Base-by-base conservation (phyloP, 345 rosid species). In the Carallia brachiata region DNA sequence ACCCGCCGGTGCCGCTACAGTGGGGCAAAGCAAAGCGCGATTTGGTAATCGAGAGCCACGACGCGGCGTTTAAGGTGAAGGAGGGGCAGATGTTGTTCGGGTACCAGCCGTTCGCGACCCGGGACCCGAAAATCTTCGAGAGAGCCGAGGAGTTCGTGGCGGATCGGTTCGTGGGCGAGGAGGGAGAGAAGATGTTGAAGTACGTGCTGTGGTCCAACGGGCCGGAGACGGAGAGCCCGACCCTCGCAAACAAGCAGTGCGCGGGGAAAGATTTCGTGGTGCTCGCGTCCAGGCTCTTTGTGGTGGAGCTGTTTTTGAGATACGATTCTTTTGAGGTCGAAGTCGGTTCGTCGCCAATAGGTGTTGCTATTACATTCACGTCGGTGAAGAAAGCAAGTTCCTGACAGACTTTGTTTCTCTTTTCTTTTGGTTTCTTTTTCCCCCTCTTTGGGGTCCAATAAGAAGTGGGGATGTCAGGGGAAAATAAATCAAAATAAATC, bases 181-280 rank as follows among this genome's bases (percentile, higher is more conserved):
- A 86, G 36, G 97, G 97, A 12, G 93, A 88, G 86, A 79, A 55
- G 81, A 31, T 89, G 75, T 67, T 91, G 61, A 52, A 67, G 78
- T 75, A 95, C 73, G 89, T 95, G 74, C 53, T 95, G n/a, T 95
- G 99, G 99, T 95, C 99, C 0, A 95, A 95, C 7, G 99, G 99
- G 6, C 90, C 90, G 0, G 89, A 95, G 86, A 87, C 87, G 0
- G 87, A 86, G 85, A 66, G 34, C 19, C 90, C 97, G 0, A 85
- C 91, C 0, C 63, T 84, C 60, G 81, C 17, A 28, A 87, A 91
- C 74, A 95, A 95, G 54, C 99, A 95, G 60, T 95, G 97, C 19
- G 97, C 86, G 0, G 99, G 97, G n/a, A 95, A 92, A 73, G 92
- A 92, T 69, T 90, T 95, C 36, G 97, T 95, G 17, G 89, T 90